Percentiles rank a stretch among this genome's conserved stretches.
Evolutionary conservation across 2,329 filamentous ascomycete genomes (phyloP).

Genomic region (Paecilomyces niveus): DNA sequence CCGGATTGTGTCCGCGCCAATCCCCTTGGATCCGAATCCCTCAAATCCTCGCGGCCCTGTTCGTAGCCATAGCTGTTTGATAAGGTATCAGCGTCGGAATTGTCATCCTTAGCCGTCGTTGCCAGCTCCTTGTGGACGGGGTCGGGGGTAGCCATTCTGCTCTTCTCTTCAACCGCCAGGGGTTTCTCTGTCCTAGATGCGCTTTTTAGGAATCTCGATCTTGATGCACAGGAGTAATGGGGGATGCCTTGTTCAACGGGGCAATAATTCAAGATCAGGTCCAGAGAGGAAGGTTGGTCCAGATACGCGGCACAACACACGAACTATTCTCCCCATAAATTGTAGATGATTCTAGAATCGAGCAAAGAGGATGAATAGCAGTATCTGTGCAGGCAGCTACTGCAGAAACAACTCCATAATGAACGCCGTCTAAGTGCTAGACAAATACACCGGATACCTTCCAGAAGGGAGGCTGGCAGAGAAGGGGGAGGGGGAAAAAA

Average conservation of each 20-base stretch:
- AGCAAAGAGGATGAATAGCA: not conserved
- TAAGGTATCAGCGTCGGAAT: not conserved
- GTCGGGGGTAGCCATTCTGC: not conserved
- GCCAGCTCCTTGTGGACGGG: not conserved
- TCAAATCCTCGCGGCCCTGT: not conserved
- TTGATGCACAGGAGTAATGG: too few species aligned
- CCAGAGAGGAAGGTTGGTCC: not conserved
- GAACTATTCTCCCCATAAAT: not conserved
- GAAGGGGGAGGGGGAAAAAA: not conserved
- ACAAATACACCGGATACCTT: not conserved
- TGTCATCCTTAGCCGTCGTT: not conserved
- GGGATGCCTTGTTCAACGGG: too few species aligned
- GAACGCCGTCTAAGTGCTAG: not conserved
- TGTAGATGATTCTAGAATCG: not conserved
- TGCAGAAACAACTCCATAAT: not conserved
- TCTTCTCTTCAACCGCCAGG: not conserved
- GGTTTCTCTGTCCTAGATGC: not conserved
- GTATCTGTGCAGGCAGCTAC: not conserved
- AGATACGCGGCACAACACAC: not conserved
- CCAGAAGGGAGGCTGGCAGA: not conserved
- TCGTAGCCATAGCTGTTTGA: not conserved
- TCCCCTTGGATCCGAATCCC: not conserved
- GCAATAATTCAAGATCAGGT: not conserved
- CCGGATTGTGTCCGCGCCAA: conserved; percentile 27
- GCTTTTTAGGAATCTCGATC: too few species aligned